phyloP scores from a whole-genome alignment of 768 basidiomycete species.

The Suillus sp. region DNA sequence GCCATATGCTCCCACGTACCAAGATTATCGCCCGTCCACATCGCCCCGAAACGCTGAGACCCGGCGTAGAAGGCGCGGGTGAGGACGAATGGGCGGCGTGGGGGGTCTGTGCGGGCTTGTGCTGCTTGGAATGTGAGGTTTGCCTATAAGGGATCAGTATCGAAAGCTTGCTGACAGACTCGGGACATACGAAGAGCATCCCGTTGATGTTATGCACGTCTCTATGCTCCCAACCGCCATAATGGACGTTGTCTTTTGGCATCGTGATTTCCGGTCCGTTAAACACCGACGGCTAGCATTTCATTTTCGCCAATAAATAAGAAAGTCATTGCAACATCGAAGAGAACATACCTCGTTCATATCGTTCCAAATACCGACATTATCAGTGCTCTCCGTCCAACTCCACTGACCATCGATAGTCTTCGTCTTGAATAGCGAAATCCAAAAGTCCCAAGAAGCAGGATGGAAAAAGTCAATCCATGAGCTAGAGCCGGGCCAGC shows the following conservation, averaged over 20 bases:
- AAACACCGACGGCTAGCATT: constrained; percentile 88
- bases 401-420: constrained; percentile 1
- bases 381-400: constrained; percentile 48
- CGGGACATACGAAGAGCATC: constrained; percentile 74
- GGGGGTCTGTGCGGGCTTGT: constrained; percentile 67
- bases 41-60: constrained; percentile 93
- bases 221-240: constrained; percentile 97
- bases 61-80: constrained; percentile 95
- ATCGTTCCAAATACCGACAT: constrained; percentile 96
- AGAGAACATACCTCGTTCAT: constrained; percentile 86
- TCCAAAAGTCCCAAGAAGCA: constrained; percentile 63
- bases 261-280: constrained; percentile 96
- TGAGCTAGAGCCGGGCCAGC: constrained; percentile 94
- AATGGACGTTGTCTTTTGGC: constrained; percentile 76
- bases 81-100: constrained; percentile 91
- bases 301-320: neutral
- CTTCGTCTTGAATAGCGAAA: neutral
- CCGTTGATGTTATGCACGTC: constrained; percentile 98
- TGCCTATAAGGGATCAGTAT: constrained; percentile 48
- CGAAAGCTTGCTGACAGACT: neutral
- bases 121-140: constrained; percentile 84
- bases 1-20: constrained; percentile 98
- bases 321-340: neutral
- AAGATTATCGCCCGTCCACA: constrained; percentile 99
- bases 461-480: constrained; percentile 99